Percentiles rank a stretch among this genome's conserved stretches.
Conservation (phyloP, 78 protist species). For the Dictyostelium firmibasis region DNA sequence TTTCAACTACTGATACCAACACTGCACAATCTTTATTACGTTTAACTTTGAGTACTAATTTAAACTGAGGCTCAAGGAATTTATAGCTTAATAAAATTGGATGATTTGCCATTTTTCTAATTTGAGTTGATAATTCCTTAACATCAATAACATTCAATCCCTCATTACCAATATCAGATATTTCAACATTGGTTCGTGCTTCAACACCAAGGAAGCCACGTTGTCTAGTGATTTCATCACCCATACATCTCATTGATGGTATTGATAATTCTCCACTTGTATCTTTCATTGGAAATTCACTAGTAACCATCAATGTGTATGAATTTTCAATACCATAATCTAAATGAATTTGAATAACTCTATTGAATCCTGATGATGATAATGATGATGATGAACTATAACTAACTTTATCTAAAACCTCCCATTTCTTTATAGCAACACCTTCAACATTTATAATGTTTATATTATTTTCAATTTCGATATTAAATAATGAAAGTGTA, state of each 20-base stretch:
- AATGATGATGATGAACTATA: background rate
- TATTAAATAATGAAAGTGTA: conserved; percentile 26
- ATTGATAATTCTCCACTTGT: conserved; percentile 44
- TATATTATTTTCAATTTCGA: conserved; percentile 2
- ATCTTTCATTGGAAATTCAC: conserved; percentile 31
- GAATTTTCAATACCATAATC: conserved; percentile 70
- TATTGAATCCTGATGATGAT: background rate
- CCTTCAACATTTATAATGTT: conserved; percentile 59
- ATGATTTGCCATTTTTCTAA: background rate
- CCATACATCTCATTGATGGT: conserved; percentile 42
- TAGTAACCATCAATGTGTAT: background rate
- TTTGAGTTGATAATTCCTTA: background rate
- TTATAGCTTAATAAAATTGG: conserved; percentile 52
- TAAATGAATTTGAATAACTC: background rate
- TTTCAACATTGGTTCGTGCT: conserved; percentile 65
- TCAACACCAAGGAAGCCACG: conserved; percentile 66
- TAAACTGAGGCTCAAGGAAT: conserved; percentile 30
- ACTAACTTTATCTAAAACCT: background rate
- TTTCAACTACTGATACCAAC: conserved; percentile 36
- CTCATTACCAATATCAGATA: conserved; percentile 20
- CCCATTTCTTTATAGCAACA: conserved; percentile 61
- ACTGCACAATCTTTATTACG: conserved; percentile 57
- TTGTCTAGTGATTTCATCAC: conserved; percentile 60
- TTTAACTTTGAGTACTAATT: conserved; percentile 13
- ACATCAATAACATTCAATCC: background rate